phyloP scores from a whole-genome alignment of 1,139 yeast genomes.

The Suhomyces wounanorum region DNA sequence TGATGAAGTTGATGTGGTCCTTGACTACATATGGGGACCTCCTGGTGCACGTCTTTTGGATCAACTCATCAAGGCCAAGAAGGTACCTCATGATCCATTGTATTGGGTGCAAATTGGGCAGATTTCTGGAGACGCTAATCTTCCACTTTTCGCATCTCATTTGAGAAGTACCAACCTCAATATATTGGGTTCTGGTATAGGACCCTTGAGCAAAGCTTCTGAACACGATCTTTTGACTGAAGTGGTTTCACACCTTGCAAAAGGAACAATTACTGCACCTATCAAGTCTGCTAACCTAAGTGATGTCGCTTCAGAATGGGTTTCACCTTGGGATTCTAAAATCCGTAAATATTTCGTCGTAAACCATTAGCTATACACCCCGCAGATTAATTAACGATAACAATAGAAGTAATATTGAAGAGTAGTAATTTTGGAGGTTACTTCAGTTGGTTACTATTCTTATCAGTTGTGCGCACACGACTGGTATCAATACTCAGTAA shows the following conservation, averaged over 20 bases:
- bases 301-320: conserved; percentile 15
- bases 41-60: conserved; percentile 14
- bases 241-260: conserved; percentile 10
- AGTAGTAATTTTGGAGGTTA: neutral
- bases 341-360: conserved; percentile 15
- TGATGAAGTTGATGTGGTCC: conserved; percentile 16
- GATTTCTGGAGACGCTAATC: conserved; percentile 18
- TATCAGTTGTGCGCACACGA: conserved; percentile 16
- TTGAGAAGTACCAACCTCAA: conserved; percentile 23
- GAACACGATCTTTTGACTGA: conserved; percentile 7
- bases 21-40: conserved; percentile 18
- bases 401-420: neutral
- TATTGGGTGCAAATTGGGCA: conserved; percentile 25
- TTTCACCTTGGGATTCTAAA: conserved; percentile 1
- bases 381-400: neutral
- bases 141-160: conserved; percentile 9
- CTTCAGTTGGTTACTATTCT: neutral
- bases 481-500: neutral
- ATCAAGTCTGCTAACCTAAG: conserved; percentile 11
- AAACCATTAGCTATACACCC: conserved; percentile 1
- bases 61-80: conserved; percentile 5
- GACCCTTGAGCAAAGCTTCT: conserved; percentile 16
- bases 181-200: conserved; percentile 26
- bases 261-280: conserved; percentile 11
- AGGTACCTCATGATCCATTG: conserved; percentile 12